Conservation (phyloP, 805 yeast genomes). For the Lachancea mirantina region DNA sequence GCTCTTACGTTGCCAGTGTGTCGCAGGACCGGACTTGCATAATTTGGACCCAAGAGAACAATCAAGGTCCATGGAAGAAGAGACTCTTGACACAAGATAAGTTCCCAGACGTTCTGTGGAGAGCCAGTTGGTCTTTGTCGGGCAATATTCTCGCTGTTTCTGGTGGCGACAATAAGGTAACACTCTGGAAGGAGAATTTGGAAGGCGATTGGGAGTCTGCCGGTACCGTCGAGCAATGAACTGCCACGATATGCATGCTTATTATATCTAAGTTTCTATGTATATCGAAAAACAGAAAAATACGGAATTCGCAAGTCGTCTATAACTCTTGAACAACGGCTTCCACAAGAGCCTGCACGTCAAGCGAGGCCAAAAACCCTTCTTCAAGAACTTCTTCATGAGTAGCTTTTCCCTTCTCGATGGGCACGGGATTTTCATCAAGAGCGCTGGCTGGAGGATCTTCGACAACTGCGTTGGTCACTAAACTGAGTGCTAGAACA, state of each 20-base stretch:
- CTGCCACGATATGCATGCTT: neutral
- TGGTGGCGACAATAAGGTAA: slow-evolving; percentile 93
- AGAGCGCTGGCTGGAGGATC: slow-evolving; percentile 62
- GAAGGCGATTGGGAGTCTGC: slow-evolving; percentile 95
- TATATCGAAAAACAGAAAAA: slow-evolving; percentile 1
- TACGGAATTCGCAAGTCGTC: neutral
- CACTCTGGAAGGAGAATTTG: slow-evolving; percentile 92
- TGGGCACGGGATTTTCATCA: slow-evolving; percentile 44
- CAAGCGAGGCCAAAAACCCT: slow-evolving; percentile 73
- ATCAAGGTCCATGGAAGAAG: slow-evolving; percentile 70
- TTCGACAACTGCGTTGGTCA: slow-evolving; percentile 76
- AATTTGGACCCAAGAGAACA: slow-evolving; percentile 84
- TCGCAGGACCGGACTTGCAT: slow-evolving; percentile 94
- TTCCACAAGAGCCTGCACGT: slow-evolving; percentile 65
- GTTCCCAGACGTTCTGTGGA: slow-evolving; percentile 97
- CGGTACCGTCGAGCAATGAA: slow-evolving; percentile 85
- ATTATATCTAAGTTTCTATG: slow-evolving; percentile 1
- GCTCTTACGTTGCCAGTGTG: slow-evolving; percentile 90
- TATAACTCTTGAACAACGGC: slow-evolving; percentile 44
- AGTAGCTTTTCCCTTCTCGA: slow-evolving; percentile 73
- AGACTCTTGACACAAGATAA: slow-evolving; percentile 65
- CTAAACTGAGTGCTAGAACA: slow-evolving; percentile 77
- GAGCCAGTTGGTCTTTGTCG: slow-evolving; percentile 94
- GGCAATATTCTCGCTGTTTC: slow-evolving; percentile 93
- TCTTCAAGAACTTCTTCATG: slow-evolving; percentile 88